Evolutionary conservation across 495 filamentous ascomycete genomes (phyloP).

Genomic region (Achaetomiella virescens): DNA sequence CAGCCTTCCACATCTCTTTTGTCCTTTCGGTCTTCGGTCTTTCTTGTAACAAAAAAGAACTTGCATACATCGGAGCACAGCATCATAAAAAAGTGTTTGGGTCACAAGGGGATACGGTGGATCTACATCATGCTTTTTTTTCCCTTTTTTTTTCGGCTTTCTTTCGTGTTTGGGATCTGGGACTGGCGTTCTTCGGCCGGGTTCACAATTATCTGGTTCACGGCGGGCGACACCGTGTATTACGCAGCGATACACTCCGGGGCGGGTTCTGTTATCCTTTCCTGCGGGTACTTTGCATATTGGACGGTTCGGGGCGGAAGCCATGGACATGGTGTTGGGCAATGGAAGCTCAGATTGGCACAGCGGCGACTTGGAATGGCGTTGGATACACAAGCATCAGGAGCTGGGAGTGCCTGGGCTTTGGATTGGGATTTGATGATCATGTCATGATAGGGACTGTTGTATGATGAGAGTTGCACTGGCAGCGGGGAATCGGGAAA

Average conservation of each 20-base stretch:
- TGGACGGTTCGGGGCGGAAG: constrained; percentile 12
- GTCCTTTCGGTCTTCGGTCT: constrained; percentile 25
- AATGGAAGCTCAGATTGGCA: constrained; percentile 14
- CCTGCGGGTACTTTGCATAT: constrained; percentile 30
- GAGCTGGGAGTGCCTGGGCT: constrained; percentile 7
- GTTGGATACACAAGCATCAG: constrained; percentile 13
- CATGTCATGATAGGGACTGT: constrained; percentile 20
- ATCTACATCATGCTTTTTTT: constrained; percentile 28
- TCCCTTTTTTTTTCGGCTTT: constrained; percentile 29
- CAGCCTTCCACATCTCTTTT: constrained; percentile 27
- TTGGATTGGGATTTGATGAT: constrained; percentile 14
- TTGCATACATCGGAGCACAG: constrained; percentile 48
- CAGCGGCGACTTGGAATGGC: constrained; percentile 9
- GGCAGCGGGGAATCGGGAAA: neutral
- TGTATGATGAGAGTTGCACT: constrained; percentile 12
- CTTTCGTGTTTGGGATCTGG: constrained; percentile 17
- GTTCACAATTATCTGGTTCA: constrained; percentile 18
- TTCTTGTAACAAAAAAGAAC: constrained; percentile 41
- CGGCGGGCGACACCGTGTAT: constrained; percentile 20
- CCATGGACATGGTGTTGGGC: constrained; percentile 10
- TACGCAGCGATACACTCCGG: constrained; percentile 31
- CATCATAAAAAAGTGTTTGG: constrained; percentile 45
- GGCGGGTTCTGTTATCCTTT: constrained; percentile 33
- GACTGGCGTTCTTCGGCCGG: constrained; percentile 29
- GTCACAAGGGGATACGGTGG: constrained; percentile 16